phyloP scores from a whole-genome alignment of 2,329 filamentous ascomycete genomes.

The Penicillium sp. region DNA sequence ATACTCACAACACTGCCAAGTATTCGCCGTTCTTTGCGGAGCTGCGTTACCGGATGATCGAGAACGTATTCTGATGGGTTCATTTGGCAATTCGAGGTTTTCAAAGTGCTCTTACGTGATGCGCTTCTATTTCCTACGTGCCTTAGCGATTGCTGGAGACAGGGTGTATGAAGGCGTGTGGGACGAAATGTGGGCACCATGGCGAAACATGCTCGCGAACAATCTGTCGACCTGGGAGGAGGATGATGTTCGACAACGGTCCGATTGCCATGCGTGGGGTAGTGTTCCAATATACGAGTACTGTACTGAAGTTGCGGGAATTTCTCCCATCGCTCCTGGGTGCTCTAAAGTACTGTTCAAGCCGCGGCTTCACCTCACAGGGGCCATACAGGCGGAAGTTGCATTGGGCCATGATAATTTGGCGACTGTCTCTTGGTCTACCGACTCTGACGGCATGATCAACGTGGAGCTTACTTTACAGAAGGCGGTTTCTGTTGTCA shows the following conservation, averaged over 20 bases:
- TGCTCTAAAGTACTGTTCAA: constrained; percentile 19
- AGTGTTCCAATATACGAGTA: constrained; percentile 46
- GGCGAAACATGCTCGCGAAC: constrained; percentile 38
- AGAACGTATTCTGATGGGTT: constrained; percentile 26
- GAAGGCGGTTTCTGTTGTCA: constrained; percentile 17
- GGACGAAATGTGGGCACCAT: constrained; percentile 35
- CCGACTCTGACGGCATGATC: background rate
- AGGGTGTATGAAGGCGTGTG: constrained; percentile 37
- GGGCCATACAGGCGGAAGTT: constrained; percentile 16
- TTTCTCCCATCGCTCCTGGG: constrained; percentile 15
- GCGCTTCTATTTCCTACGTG: constrained; percentile 44
- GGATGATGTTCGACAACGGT: constrained; percentile 44
- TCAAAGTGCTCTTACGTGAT: constrained; percentile 41
- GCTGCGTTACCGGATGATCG: constrained; percentile 13
- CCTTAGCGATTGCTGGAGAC: constrained; percentile 35
- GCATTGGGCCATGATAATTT: constrained; percentile 24
- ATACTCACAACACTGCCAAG: constrained; percentile 33
- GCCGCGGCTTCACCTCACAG: constrained; percentile 18
- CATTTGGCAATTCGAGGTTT: constrained; percentile 29
- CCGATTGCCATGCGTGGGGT: constrained; percentile 49
- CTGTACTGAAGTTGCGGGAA: constrained; percentile 36
- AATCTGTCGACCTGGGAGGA: constrained; percentile 47
- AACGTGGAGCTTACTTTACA: constrained; percentile 17
- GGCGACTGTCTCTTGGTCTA: constrained; percentile 20
- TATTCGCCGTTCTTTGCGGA: constrained; percentile 31